Evolutionary conservation across 805 yeast species (phyloP).

Genomic region (Cyberlindnera misumaiensis): DNA sequence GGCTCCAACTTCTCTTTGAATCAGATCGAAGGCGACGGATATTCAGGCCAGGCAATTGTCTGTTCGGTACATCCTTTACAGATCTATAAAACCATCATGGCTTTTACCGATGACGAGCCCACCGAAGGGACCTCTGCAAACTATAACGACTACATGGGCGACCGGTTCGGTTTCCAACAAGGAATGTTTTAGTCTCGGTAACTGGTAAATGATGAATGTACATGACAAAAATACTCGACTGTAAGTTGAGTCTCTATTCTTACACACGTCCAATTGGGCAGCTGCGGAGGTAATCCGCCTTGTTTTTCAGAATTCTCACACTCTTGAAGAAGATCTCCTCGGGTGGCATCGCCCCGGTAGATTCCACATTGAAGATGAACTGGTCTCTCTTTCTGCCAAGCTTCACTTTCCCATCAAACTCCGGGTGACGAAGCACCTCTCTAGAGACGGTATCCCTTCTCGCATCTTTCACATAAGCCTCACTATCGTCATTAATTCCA

Average conservation of each 20-base stretch:
- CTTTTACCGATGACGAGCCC: slow-evolving; percentile 5
- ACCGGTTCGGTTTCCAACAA: slow-evolving; percentile 5
- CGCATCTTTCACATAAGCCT: slow-evolving; percentile 81
- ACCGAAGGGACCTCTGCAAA: slow-evolving; percentile 1
- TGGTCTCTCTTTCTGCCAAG: slow-evolving; percentile 89
- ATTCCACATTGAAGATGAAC: slow-evolving; percentile 89
- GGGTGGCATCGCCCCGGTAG: slow-evolving; percentile 95
- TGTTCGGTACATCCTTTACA: slow-evolving; percentile 29
- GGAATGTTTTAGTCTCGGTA: too few relatives aligned
- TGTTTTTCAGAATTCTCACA: slow-evolving; percentile 76
- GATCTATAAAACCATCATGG: slow-evolving; percentile 20
- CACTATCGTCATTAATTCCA: slow-evolving; percentile 56
- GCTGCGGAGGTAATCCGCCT: slow-evolving; percentile 70
- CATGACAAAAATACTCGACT: neutral
- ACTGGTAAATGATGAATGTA: too few relatives aligned
- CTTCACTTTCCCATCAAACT: slow-evolving; percentile 82
- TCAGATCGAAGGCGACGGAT: slow-evolving; percentile 34
- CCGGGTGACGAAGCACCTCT: slow-evolving; percentile 91
- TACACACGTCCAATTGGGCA: slow-evolving; percentile 60
- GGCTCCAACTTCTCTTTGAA: slow-evolving; percentile 18
- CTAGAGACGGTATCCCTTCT: slow-evolving; percentile 95
- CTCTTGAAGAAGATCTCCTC: slow-evolving; percentile 93
- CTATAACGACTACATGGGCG: slow-evolving; percentile 11
- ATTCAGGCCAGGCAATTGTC: slow-evolving; percentile 34
- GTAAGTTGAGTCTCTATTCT: neutral